Evolutionary conservation across 2,329 filamentous ascomycete species (phyloP), one percentile per base, ranked within the genome.

Genomic region (Dothiorella sarmentorum): DNA sequence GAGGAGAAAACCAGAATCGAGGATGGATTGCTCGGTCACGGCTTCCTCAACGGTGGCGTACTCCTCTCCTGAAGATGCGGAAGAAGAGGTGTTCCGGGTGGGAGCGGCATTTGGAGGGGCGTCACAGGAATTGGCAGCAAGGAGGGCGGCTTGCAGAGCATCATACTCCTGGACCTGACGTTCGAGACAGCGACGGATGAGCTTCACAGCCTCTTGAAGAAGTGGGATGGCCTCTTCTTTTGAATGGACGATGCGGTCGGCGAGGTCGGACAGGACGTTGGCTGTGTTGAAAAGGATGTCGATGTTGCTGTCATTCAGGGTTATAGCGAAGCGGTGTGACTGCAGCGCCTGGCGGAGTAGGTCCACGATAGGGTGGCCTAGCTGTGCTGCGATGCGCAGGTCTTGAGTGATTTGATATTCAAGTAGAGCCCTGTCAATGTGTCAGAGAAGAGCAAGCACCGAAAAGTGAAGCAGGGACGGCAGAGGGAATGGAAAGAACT

Each of bases 271-370:
- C 35, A 90, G 75, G 3, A 89, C 84, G 70, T 90, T 87, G 1
- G 83, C 85, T 5, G 84, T 86, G 67, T 90, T 91, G 76, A 90
- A 91, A 7, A 88, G 74, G 4, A 84, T 79, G 70, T 91, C 86
- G 1, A 85, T 76, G 67, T 89, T 88, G 38, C 84, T 79, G 49
- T 81, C 78, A 20, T 85, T 80, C 27, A 90, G 69, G 1, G 70
- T 71, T 26, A 87, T 72, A 3, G 87, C 86, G 67, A 82, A 79
- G 58, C 80, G 80, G 69, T 90, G 87, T 2, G 86, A 87, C 24
- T 79, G 75, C 22, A 90, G 71, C 1, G 87, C 83, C 60, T 82
- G 78, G 38, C 81, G 75, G 20, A 90, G 71, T 22, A 85, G 75
- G n/a, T 82, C 78, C 2, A 80, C 66, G 11, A 80, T 71, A 18